phyloP scores from a whole-genome alignment of 139 green algal species.

The Picocystis salinarum region DNA sequence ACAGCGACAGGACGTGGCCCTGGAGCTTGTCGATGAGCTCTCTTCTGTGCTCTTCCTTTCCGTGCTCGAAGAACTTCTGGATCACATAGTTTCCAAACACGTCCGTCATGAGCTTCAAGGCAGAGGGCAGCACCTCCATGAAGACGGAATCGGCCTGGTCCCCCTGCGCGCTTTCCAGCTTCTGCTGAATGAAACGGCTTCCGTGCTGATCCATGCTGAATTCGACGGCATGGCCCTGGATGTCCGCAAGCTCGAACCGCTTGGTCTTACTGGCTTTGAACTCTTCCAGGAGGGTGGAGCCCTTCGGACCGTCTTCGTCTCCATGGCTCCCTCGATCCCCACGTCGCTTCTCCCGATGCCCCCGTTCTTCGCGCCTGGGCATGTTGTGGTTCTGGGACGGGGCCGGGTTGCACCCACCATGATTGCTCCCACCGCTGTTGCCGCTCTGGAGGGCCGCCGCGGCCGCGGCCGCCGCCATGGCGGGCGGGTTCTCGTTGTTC shows the following conservation, averaged over 20 bases:
- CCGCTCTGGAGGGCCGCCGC: neutral
- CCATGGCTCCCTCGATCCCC: slow-evolving; percentile 5
- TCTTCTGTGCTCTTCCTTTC: slow-evolving; percentile 9
- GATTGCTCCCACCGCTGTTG: neutral
- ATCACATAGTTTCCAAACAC: slow-evolving; percentile 83
- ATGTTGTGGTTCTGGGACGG: neutral
- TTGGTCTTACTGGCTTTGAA: slow-evolving; percentile 47
- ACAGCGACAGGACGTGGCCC: slow-evolving; percentile 34
- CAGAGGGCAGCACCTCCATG: slow-evolving; percentile 7
- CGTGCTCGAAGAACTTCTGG: slow-evolving; percentile 65
- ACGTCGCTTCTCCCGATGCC: neutral
- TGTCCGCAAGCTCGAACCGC: slow-evolving; percentile 36
- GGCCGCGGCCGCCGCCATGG: neutral
- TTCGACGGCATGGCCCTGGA: slow-evolving; percentile 47
- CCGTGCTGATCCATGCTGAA: slow-evolving; percentile 76
- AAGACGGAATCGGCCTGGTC: slow-evolving; percentile 1
- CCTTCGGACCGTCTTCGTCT: slow-evolving; percentile 5
- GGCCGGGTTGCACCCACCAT: neutral
- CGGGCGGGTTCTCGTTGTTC: neutral
- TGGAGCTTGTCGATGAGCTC: slow-evolving; percentile 19
- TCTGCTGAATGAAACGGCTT: slow-evolving; percentile 78
- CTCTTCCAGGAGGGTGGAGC: slow-evolving; percentile 41
- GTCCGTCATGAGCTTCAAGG: slow-evolving; percentile 61
- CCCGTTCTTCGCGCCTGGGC: neutral
- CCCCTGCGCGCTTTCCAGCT: slow-evolving; percentile 33